Evolutionary conservation across 2,329 filamentous ascomycete species (phyloP), one percentile per base, ranked within the genome.

Genomic region (Aspergillus sp.): DNA sequence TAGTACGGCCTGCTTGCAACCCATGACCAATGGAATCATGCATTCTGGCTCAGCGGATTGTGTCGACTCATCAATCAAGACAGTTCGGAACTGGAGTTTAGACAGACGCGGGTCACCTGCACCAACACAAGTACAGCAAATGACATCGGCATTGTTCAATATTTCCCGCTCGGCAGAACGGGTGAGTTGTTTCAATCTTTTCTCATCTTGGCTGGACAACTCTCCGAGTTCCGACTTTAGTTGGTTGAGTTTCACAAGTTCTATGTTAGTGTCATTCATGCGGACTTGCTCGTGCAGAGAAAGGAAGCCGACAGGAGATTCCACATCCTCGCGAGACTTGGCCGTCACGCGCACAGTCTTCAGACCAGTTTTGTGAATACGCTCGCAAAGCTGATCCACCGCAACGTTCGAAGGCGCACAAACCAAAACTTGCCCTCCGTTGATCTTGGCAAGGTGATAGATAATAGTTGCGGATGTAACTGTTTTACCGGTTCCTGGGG

Each of bases 391-490:
- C 69, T 98, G 93, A 62, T 98, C 93, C 29, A 98, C 93, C 6
- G 93, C 93, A 52, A 98, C 93, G 75, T 98, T 98, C 43, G 93
- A 98, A 0, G 93, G 93, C 10, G 93, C 93, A 61, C 93, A 98
- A 41, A 98, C 93, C 33, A 98, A 77, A 3, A 98, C 91, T 62
- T 95, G 93, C 45, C 90, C 89, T 53, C 86, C 89, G 58, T 90
- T 97, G 69, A 94, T 86, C 73, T 95, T 97, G 56, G 89, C 88
- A 48, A 98, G 76, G 65, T 98, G 93, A 63, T 96, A 97, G 64
- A 98, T 98, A 65, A 98, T 94, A 1, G 93, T 98, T 32, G 93
- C 93, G 33, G 93, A 98, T 10, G 93, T 98, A 48, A 98, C 93
- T 0, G 93, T 98, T 77, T 98, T 98, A 63, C 93, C 93, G 4